Base-by-base conservation (phyloP, 805 yeast species). In the Alloascoidea africana region DNA sequence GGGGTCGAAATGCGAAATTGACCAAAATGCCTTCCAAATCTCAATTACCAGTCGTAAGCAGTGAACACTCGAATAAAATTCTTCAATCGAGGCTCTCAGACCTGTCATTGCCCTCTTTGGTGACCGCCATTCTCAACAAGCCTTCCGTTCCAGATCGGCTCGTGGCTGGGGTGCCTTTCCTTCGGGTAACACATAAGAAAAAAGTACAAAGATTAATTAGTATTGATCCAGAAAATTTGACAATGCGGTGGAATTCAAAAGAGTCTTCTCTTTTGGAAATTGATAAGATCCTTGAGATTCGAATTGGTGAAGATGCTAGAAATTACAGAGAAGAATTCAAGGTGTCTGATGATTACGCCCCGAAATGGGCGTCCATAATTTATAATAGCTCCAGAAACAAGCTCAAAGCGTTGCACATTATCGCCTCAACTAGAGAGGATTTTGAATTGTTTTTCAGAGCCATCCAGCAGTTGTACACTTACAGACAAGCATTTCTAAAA, bases 251-350 rank as follows among this genome's bases (percentile, higher is more conserved):
- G 82, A 74, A 70, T 44, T 56, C 61, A 43, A 66, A 67, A 47
- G 44, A 63, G 13, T 52, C 69, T 2, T 59, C 73, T 2, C 55
- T 51, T 30, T 48, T 75, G 42, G 55, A 55, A 14, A 62, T 81
- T 5, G 93, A 80, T 50, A 73, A 72, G 40, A 77, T 84, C 36
- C 69, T 70, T 41, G 72, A 70, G 39, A 64, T 80, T 2, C 56
- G 79, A 37, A 63, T 69, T 2, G 83, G 77, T 2, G 68, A 66
- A 15, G 83, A 80, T 47, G 96, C 96, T 1, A 67, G 70, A 27
- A 83, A 84, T 46, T 89, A 86, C 51, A 60, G 95, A 42, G 95
- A 87, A 50, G 94, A 86, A 54, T 71, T 83, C 46, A 76, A 79
- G 27, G 68, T 85, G 1, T 70, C 86, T 1, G 60, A 72, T 27